Evolutionary conservation across 306 rosid genomes (phyloP), one percentile per base, ranked within the genome.

Genomic region (Coriaria nepalensis): DNA sequence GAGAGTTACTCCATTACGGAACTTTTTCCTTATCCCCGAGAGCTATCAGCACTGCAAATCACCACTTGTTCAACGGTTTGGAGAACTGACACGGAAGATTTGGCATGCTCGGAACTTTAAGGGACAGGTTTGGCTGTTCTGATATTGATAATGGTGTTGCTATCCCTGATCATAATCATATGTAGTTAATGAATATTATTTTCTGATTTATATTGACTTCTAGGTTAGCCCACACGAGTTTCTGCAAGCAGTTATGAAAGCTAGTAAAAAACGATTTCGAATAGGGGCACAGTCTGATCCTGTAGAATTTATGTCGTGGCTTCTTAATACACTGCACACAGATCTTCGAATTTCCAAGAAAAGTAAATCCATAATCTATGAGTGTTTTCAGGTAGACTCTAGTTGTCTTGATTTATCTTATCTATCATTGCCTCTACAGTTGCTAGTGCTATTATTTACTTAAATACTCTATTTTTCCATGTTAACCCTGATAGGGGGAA

Each of bases 201-300:
- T 37, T 57, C 50, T 42, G 44, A 55, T 54, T 20, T 48, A 38
- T 45, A 10, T 14, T 14, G 66, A 40, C 65, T 52, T 66, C 53
- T 72, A 90, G 98, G 95, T 90, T 56, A 90, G 98, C 61, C 98
- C 95, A 0, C 95, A 85, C 4, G 98, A 90, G 60, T 85, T 90
- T 71, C 78, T 90, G 37, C 98, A 90, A 67, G 97, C 97, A 35
- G 95, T 90, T 60, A 90, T 90, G 97, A 85, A 84, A 78, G 82
- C 97, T 51, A 90, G 97, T 69, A 84, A 84, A 57, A 90, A 90
- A 65, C 56, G 84, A 39, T 90, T 90, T 62, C 69, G 94, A 53
- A 84, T 90, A 46, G 97, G 97, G 40, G 77, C 58, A 0, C 97
- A 85, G 53, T 90, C 95, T 55, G 97, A 90, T 41, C 97, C 97